phyloP scores from a whole-genome alignment of 306 rosid species.

The Vicia villosa region DNA sequence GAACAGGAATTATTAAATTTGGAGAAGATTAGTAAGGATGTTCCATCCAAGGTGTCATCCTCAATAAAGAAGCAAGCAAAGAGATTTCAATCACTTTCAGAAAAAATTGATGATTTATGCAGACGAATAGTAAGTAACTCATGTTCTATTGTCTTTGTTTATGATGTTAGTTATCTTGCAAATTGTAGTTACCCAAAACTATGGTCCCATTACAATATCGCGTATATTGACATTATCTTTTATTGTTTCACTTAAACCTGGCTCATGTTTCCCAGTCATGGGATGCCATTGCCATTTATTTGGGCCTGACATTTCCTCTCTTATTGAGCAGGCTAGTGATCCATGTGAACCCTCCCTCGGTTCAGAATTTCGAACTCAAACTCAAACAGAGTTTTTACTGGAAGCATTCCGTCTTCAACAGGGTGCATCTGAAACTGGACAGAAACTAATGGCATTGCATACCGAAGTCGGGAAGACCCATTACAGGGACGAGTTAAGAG shows the following conservation, averaged over 20 bases:
- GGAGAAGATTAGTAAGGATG: conserved; percentile 67
- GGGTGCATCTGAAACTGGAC: conserved; percentile 79
- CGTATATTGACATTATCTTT: conserved; percentile 13
- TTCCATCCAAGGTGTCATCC: conserved; percentile 62
- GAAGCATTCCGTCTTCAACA: conserved; percentile 86
- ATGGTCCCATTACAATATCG: background rate
- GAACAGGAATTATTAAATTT: conserved; percentile 75
- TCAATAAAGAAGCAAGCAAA: conserved; percentile 82
- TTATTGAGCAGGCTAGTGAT: conserved; percentile 60
- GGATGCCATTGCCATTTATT: conserved; percentile 1
- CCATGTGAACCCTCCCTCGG: conserved; percentile 67
- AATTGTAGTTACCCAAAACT: background rate
- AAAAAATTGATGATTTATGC: conserved; percentile 82
- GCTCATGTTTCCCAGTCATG: background rate
- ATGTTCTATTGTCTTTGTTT: conserved; percentile 8
- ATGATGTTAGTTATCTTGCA: conserved; percentile 1
- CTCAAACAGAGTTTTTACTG: conserved; percentile 72
- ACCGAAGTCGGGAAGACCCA: conserved; percentile 67
- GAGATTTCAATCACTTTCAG: conserved; percentile 79
- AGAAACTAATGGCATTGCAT: conserved; percentile 70
- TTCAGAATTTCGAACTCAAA: conserved; percentile 70
- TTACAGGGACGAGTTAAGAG: conserved; percentile 60
- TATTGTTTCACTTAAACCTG: conserved; percentile 25
- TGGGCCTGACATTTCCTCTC: conserved; percentile 18
- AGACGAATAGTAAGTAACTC: conserved; percentile 61